These are phyloP conservation scores for Phyllosticta citribraziliensis DNA, from an alignment of 2,329 filamentous ascomycete genomes.

Conservation along the genomic window DNA sequence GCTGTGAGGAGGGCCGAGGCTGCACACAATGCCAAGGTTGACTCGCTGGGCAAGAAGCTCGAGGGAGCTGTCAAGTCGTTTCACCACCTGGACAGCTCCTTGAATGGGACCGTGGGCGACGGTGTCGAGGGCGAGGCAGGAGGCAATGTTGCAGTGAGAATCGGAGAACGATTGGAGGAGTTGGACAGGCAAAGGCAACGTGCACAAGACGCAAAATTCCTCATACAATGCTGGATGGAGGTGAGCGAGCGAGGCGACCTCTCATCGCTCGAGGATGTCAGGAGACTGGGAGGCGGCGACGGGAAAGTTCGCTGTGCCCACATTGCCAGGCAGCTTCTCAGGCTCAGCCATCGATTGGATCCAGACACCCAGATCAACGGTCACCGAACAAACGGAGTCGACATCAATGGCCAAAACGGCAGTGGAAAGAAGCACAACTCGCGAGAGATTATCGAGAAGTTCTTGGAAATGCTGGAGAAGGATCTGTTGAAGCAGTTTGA, in stretches of 20 bases:
- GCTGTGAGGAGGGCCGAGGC: conserved; percentile 85
- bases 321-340: conserved; percentile 85
- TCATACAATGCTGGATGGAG: conserved; percentile 95
- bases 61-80: conserved; percentile 89
- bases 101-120: conserved; percentile 53
- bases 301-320: conserved; percentile 91
- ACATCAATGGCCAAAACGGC: conserved; percentile 39
- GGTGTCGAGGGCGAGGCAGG: conserved; percentile 48
- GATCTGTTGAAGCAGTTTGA: conserved; percentile 94
- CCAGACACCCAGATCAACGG: conserved; percentile 41
- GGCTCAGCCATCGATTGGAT: conserved; percentile 87
- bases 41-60: conserved; percentile 77
- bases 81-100: conserved; percentile 73
- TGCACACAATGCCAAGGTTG: conserved; percentile 84
- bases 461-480: conserved; percentile 90
- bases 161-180: conserved; percentile 87
- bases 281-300: conserved; percentile 73
- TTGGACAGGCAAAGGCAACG: conserved; percentile 83
- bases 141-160: conserved; percentile 87
- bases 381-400: conserved; percentile 25
- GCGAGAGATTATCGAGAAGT: conserved; percentile 88
- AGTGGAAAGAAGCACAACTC: conserved; percentile 46
- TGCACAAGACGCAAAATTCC: conserved; percentile 85
- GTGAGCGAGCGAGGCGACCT: conserved; percentile 84
- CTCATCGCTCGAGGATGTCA: conserved; percentile 77